These are phyloP conservation scores for Hymenoscyphus salicellus DNA, from an alignment of 2,329 filamentous ascomycete species.

Conservation along the genomic window DNA sequence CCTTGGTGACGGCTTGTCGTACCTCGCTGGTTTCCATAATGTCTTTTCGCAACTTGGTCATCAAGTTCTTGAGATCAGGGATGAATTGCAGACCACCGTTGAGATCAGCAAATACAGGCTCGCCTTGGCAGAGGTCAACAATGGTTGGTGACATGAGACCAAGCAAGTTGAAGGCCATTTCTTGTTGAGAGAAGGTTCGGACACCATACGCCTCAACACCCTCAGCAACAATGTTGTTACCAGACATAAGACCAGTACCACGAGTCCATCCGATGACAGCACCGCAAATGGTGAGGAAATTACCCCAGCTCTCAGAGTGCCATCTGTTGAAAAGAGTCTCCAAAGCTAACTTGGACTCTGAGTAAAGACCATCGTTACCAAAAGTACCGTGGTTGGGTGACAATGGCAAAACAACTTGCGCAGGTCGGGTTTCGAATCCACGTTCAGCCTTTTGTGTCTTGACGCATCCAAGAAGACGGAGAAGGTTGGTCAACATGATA, in stretches of 20 bases:
- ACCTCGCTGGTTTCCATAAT: constrained; percentile 95
- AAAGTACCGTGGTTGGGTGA: constrained; percentile 99
- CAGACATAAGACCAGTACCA: constrained; percentile 95
- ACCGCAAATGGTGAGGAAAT: constrained; percentile 97
- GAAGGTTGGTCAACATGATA: constrained; percentile 97
- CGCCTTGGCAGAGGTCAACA: constrained; percentile 90
- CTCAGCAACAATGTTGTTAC: constrained; percentile 96
- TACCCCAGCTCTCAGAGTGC: constrained; percentile 96
- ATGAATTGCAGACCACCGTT: constrained; percentile 98
- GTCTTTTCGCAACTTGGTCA: constrained; percentile 89
- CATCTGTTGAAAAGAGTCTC: constrained; percentile 98
- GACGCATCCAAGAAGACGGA: constrained; percentile 84
- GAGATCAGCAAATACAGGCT: constrained; percentile 94
- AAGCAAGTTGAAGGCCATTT: constrained; percentile 98
- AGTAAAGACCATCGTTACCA: constrained; percentile 95
- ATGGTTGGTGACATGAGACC: constrained; percentile 93
- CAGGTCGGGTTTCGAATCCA: constrained; percentile 90
- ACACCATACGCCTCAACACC: constrained; percentile 96
- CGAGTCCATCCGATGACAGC: constrained; percentile 99
- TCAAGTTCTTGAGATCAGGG: constrained; percentile 88
- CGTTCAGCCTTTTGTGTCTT: constrained; percentile 86
- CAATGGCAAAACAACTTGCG: constrained; percentile 91
- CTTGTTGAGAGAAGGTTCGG: constrained; percentile 96
- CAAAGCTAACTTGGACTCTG: constrained; percentile 93
- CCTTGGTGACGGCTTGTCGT: constrained; percentile 88